Percentiles rank a stretch among this genome's conserved stretches.
These are phyloP conservation scores for Colletotrichum sp. DNA, from an alignment of 2,329 filamentous ascomycete species.

Conservation along the genomic window DNA sequence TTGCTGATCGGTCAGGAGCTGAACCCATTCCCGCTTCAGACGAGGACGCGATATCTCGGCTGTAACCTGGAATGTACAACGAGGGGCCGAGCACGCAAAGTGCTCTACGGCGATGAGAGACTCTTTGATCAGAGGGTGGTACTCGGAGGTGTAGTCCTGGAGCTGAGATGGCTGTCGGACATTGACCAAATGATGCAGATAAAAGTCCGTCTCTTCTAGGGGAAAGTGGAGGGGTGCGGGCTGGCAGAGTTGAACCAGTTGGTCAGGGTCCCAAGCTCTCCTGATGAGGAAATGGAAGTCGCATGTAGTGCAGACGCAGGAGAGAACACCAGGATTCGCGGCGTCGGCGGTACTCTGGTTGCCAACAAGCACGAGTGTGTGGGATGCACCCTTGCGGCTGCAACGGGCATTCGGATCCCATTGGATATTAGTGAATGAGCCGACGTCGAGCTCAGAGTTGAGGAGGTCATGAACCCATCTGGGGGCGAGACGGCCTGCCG, in stretches of 20 bases:
- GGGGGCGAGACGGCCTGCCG: slow-evolving; percentile 35
- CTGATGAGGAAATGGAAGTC: slow-evolving; percentile 47
- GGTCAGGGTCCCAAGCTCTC: slow-evolving; percentile 34
- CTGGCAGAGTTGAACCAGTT: slow-evolving; percentile 34
- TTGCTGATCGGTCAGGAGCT: slow-evolving; percentile 48
- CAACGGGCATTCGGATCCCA: slow-evolving; percentile 37
- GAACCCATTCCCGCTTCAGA: slow-evolving; percentile 46
- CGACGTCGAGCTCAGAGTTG: slow-evolving; percentile 38
- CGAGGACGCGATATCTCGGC: slow-evolving; percentile 57
- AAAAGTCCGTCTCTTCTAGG: slow-evolving; percentile 2
- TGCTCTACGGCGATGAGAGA: slow-evolving; percentile 29
- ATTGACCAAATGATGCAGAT: slow-evolving; percentile 17
- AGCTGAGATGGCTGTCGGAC: not conserved
- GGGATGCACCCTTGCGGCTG: slow-evolving; percentile 32
- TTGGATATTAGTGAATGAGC: slow-evolving; percentile 29
- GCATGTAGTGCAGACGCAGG: slow-evolving; percentile 44
- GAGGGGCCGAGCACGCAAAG: slow-evolving; percentile 42
- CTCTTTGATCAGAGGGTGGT: slow-evolving; percentile 26
- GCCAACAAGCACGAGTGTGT: slow-evolving; percentile 32
- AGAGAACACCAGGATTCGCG: slow-evolving; percentile 31
- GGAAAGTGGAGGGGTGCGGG: not conserved
- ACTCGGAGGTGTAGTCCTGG: not conserved
- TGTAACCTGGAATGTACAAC: slow-evolving; percentile 46
- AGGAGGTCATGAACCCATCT: slow-evolving; percentile 46
- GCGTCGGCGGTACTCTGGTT: slow-evolving; percentile 39